Base-by-base conservation (phyloP, 176 grass and related monocot genomes). In the Typha latifolia region DNA sequence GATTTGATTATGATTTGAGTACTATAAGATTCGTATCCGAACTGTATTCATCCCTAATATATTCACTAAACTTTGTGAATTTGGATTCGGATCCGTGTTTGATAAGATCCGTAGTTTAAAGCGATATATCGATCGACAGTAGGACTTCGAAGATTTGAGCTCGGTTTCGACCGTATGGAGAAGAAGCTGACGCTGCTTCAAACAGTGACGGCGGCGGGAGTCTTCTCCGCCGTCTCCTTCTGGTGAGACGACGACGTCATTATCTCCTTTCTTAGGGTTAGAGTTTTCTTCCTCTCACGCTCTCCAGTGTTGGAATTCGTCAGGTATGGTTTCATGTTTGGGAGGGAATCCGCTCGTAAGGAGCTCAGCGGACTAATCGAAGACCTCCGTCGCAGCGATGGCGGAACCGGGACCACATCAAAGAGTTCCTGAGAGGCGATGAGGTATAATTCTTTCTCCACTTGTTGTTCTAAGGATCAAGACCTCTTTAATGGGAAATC, bases 271-370 rank as follows among this genome's bases (percentile, higher is more conserved):
- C 24, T 48, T 56, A 20, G 10, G 69, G 61, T 21, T 51, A 4
- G 4, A 23, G 12, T 64, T 55, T 3, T 76, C 74, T 66, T 59
- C 50, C 49, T 8, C 13, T 53, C 12, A 14, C 15, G 21, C 4
- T 53, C 43, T 56, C n/a, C 16, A n/a, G 15, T 57, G n/a, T 57
- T 21, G 19, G 19, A 57, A 6, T 57, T 2, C 19, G 4, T 20
- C 51, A 97, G 94, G 94, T 99, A 99, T 4, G 94, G 94, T 0
- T 99, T 90, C 94, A 99, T 99, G 94, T 99, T 99, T 47, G 94
- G 94, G 66, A 99, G 86, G 82, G 94, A 99, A 76, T 99, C 89
- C 1, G 83, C 94, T 32, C 86, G 94, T 12, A 87, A 87, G 37
- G 94, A 99, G 78, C 89, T 99, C 32, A 80, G 83, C 23, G 89